Percentiles rank a stretch among this genome's conserved stretches.
Conservation (phyloP, 441 rosid genomes). For the Pelargonium australe region DNA sequence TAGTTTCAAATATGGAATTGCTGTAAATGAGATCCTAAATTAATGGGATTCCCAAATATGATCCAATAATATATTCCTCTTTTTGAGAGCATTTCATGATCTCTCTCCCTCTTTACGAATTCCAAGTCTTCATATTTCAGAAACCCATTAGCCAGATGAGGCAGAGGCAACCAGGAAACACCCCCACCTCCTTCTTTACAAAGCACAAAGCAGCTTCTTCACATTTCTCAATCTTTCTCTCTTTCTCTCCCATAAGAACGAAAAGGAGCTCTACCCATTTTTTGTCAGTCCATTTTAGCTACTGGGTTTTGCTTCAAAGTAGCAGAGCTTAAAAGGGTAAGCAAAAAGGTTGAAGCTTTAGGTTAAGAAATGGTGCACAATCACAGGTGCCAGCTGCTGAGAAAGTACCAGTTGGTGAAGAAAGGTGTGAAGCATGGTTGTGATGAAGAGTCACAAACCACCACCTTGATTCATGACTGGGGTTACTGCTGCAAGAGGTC, state of each 20-base stretch:
- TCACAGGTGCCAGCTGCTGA: conserved; percentile 37
- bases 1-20: too few species aligned
- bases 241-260: background rate
- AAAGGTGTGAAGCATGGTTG: conserved; percentile 28
- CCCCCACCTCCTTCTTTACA: background rate
- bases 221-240: background rate
- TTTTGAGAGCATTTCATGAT: background rate
- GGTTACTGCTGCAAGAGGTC: conserved; percentile 34
- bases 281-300: background rate
- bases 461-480: conserved; percentile 25
- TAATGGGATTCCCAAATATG: too few species aligned
- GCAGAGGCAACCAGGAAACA: background rate
- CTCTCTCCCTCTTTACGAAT: background rate
- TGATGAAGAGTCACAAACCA: conserved; percentile 30
- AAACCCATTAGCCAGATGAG: background rate
- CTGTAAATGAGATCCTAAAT: too few species aligned
- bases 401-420: conserved; percentile 8
- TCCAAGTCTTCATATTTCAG: background rate
- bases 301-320: background rate
- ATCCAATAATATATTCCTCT: too few species aligned
- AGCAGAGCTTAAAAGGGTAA: background rate
- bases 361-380: conserved; percentile 33
- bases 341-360: conserved; percentile 5
- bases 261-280: background rate
- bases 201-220: background rate